Percentiles rank a stretch among this genome's conserved stretches.
Conservation (phyloP, 1,284 basidiomycete species). For the Pisolithus thermaeus region DNA sequence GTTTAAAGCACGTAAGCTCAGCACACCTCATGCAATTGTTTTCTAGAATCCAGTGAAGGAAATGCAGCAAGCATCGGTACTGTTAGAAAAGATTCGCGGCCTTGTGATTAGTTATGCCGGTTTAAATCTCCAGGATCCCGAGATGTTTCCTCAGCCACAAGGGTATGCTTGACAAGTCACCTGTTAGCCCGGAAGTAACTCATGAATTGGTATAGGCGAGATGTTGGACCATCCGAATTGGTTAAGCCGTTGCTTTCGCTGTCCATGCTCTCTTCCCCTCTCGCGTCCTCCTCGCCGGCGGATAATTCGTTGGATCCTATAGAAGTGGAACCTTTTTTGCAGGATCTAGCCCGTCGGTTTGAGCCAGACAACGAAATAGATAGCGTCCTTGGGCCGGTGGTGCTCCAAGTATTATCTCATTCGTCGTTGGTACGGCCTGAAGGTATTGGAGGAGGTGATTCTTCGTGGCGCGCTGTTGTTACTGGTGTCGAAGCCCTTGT, state of each 20-base stretch:
- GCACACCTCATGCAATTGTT: background rate
- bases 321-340: constrained; percentile 66
- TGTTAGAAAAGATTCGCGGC: constrained; percentile 70
- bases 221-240: constrained; percentile 72
- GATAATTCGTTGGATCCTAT: constrained; percentile 35
- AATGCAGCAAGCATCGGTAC: constrained; percentile 50
- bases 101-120: constrained; percentile 90
- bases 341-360: constrained; percentile 67
- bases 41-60: constrained; percentile 58
- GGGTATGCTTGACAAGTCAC: constrained; percentile 44
- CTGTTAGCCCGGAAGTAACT: constrained; percentile 6
- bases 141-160: constrained; percentile 88
- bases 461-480: constrained; percentile 83
- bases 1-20: background rate
- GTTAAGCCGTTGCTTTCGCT: constrained; percentile 69
- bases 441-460: constrained; percentile 63
- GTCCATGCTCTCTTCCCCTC: constrained; percentile 57
- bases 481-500: constrained; percentile 78
- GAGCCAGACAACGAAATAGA: constrained; percentile 57
- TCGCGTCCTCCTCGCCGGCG: constrained; percentile 13
- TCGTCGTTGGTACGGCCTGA: constrained; percentile 56
- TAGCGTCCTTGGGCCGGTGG: constrained; percentile 51
- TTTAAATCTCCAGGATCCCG: constrained; percentile 84
- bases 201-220: constrained; percentile 40
- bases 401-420: constrained; percentile 55